Evolutionary conservation across 805 yeast species (phyloP).

Genomic region (Candida anglica): DNA sequence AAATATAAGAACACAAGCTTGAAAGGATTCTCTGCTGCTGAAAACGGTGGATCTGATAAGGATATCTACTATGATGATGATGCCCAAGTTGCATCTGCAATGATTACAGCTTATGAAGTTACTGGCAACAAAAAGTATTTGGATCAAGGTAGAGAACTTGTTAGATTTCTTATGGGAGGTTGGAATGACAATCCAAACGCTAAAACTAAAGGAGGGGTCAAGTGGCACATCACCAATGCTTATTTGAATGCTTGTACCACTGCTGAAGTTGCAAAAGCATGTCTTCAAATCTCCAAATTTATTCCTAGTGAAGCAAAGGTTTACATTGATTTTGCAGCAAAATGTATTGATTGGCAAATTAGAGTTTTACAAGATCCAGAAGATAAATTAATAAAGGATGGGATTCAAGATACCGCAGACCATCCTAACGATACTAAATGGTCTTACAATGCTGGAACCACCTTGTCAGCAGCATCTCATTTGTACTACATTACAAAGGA

Average conservation of each 20-base stretch:
- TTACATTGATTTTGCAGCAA: constrained; percentile 57
- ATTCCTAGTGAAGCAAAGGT: constrained; percentile 43
- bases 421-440: constrained; percentile 50
- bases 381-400: constrained; percentile 60
- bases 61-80: constrained; percentile 74
- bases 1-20: constrained; percentile 47
- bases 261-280: constrained; percentile 62
- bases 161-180: constrained; percentile 62
- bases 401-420: constrained; percentile 45
- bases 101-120: constrained; percentile 64
- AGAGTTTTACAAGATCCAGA: constrained; percentile 46
- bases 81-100: constrained; percentile 67
- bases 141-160: constrained; percentile 54
- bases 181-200: constrained; percentile 44
- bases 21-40: constrained; percentile 65
- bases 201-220: constrained; percentile 54
- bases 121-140: constrained; percentile 52
- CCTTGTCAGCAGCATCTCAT: constrained; percentile 50
- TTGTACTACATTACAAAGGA: constrained; percentile 50
- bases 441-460: constrained; percentile 67
- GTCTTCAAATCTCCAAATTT: constrained; percentile 52
- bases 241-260: constrained; percentile 66
- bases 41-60: constrained; percentile 51
- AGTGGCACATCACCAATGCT: constrained; percentile 61
- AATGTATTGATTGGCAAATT: constrained; percentile 57